Base-by-base conservation (phyloP, 2,329 filamentous ascomycete species). In the Cercospora zeae-maydis region DNA sequence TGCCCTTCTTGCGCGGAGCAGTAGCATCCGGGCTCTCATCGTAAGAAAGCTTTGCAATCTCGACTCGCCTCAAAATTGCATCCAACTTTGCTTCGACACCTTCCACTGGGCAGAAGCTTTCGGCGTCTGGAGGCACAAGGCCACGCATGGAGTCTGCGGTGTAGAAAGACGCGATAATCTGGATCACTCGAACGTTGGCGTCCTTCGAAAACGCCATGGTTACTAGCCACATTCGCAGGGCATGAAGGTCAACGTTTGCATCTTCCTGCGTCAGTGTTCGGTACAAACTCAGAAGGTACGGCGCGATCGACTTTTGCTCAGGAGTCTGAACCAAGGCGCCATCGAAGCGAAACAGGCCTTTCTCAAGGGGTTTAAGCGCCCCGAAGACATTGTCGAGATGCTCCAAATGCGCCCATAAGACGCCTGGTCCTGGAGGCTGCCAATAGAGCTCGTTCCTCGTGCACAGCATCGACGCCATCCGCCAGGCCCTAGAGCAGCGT, bases 161-260 rank as follows among this genome's bases (percentile, higher is more conserved):
- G 19, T 53, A 53, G 19, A 60, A 42, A 11, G 16, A n/a, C 6
- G 58, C 72, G 1, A 87, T 66, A 0, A 78, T 72, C 47, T 77
- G 75, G 1, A 85, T 37, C 0, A 81, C 49, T 0, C 70, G 66
- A 69, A 82, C 77, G 16, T 82, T 71, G 0, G 73, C 72, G 27
- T 73, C 66, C 1, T 69, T 27, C 0, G 74, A 69, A 63, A 81
- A 86, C 0, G 78, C 75, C 16, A 86, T 69, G 0, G 77, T 67
- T 0, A 75, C 77, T 1, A 73, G 60, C 71, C 71, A 72, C 19
- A 67, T 67, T 30, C 63, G 62, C 2, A 71, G 33, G 2, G 45
- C 42, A 34, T 31, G 10, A 1, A 19, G 37, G 37, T 64, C 67
- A 24, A 62, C 64, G 19, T 57, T 19, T 39, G 54, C 13, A 27